phyloP scores from a whole-genome alignment of 306 rosid genomes.

The Malus asiatica region DNA sequence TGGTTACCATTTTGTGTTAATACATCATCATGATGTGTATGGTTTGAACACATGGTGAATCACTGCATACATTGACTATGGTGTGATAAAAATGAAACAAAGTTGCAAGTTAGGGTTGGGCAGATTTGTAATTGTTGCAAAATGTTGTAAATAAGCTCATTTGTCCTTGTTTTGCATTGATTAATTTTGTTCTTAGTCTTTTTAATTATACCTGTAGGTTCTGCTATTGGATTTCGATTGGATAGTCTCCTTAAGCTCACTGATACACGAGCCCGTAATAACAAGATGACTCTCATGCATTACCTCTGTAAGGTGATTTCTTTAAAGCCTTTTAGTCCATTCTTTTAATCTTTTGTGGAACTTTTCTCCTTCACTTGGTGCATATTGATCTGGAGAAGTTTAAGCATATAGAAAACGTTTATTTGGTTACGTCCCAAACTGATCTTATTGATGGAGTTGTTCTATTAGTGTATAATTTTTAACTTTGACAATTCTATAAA shows the following conservation, averaged over 20 bases:
- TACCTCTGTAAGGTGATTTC: slow-evolving; percentile 92
- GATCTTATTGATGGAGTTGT: background rate
- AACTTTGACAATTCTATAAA: background rate
- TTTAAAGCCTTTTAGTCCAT: background rate
- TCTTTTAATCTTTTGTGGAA: background rate
- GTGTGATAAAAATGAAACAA: background rate
- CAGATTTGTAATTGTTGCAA: background rate
- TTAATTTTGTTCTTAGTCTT: background rate
- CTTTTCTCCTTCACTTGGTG: background rate
- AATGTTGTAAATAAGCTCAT: background rate
- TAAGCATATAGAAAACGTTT: background rate
- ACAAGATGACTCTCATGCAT: slow-evolving; percentile 98
- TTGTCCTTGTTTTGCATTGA: background rate
- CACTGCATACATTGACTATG: background rate
- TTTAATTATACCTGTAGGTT: slow-evolving; percentile 42
- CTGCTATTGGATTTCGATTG: slow-evolving; percentile 95
- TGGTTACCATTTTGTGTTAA: background rate
- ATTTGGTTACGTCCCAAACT: background rate
- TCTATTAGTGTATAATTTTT: background rate
- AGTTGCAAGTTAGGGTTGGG: background rate
- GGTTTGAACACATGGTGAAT: background rate
- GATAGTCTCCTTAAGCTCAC: slow-evolving; percentile 97
- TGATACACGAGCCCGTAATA: slow-evolving; percentile 86
- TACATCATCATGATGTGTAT: background rate
- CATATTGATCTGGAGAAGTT: background rate